Evolutionary conservation across 2,329 filamentous ascomycete genomes (phyloP).

Genomic region (Colletotrichum cereale): DNA sequence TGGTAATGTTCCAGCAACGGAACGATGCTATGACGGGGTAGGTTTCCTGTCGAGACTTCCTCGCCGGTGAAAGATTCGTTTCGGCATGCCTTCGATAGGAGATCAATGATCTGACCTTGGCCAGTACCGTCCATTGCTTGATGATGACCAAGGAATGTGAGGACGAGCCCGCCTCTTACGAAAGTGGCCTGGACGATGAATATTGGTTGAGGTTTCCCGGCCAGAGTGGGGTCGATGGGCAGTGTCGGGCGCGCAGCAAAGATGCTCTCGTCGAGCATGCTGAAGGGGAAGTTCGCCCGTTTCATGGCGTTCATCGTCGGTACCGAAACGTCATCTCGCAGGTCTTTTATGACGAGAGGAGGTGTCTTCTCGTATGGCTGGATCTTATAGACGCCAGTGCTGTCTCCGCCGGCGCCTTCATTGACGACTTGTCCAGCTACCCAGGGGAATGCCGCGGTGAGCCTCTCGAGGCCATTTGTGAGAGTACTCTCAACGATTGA

Average conservation of each 20-base stretch:
- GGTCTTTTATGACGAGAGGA: conserved; percentile 57
- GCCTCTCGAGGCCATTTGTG: conserved; percentile 51
- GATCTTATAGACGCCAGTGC: conserved; percentile 55
- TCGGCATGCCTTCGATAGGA: conserved; percentile 63
- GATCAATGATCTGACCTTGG: conserved; percentile 58
- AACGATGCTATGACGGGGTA: conserved; percentile 52
- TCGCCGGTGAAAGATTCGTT: conserved; percentile 58
- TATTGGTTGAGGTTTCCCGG: conserved; percentile 3
- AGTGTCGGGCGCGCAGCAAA: conserved; percentile 48
- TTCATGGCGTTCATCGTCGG: conserved; percentile 55
- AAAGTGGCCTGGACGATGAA: conserved; percentile 35
- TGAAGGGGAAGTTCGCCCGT: conserved; percentile 57
- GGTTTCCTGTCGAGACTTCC: conserved; percentile 59
- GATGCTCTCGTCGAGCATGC: conserved; percentile 60
- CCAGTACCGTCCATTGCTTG: conserved; percentile 64
- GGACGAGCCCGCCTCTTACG: conserved; percentile 60
- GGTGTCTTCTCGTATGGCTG: conserved; percentile 48
- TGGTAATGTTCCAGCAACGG: conserved; percentile 54
- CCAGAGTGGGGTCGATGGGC: conserved; percentile 2
- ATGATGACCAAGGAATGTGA: conserved; percentile 63
- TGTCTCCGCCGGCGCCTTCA: conserved; percentile 46
- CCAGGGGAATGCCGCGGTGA: conserved; percentile 60
- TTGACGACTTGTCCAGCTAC: conserved; percentile 58
- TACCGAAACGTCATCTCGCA: conserved; percentile 50
- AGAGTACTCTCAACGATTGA: conserved; percentile 46